Base-by-base conservation (phyloP, 768 basidiomycete genomes). In the Boletus bicolor region DNA sequence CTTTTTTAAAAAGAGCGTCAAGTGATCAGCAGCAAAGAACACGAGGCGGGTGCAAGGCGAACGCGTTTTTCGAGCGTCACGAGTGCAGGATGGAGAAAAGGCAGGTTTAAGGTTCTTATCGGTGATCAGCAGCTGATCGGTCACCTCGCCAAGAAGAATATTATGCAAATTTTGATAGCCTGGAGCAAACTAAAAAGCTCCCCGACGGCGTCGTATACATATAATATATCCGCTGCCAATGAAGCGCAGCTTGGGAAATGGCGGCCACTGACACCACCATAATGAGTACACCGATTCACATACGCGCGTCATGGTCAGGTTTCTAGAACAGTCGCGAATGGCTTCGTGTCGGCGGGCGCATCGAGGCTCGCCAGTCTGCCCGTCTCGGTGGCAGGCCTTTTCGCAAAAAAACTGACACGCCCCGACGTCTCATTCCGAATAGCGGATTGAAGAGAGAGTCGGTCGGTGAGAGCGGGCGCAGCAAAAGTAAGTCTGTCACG, bases 21-120 rank as follows among this genome's bases (percentile, higher is more conserved):
- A 24, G 42, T 30, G 21, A 24, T 24, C 19, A 44, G 53, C 17
- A 30, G 15, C 28, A 37, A 24, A 43, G 35, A 42, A 45, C 53
- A 62, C 62, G 61, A 51, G 61, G 61, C 9, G 4, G 7, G 12
- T 19, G 62, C 55, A 28, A 57, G 55, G 55, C 37, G 14, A 48
- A 49, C 55, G 44, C 55, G 55, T 55, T 55, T 24, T 53, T 32
- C 14, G 35, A 48, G 49, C 14, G 38, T 50, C 26, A 5, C 44
- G 32, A 12, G 21, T 6, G 19, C 14, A 12, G 28, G 47, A 48
- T 15, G 19, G 28, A 10, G 26, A 24, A 24, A 15, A 38, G 11
- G 3, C 12, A 19, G 11, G 19, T 39, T 51, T 21, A 51, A 52
- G 11, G 21, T 39, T 55, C 26, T 35, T 36, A 21, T 44, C 39